Base-by-base conservation (phyloP, 1,284 basidiomycete species). In the Bjerkandera adusta region DNA sequence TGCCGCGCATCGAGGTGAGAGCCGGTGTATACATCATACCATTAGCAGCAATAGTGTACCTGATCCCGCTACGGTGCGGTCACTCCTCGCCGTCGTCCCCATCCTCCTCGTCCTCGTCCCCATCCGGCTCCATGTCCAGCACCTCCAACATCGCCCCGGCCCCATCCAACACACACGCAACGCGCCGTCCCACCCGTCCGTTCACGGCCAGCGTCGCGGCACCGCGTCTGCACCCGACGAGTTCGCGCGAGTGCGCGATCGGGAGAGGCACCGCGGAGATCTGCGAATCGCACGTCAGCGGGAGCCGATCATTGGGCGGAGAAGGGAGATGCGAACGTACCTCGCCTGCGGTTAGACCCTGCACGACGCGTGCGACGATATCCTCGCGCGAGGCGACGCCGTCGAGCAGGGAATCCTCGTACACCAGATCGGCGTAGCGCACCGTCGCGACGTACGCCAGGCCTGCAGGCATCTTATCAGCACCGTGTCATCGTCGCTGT, bases 81-180 rank as follows among this genome's bases (percentile, higher is more conserved):
- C 49, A 43, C 40, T 33, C 49, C 38, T 51, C 55, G 27, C 22
- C 50, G 36, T 35, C 51, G 20, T 49, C 54, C 44, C 47, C 54
- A 32, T 49, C 60, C 45, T 60, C 59, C 58, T 65, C 67, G 50
- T 63, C 66, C 56, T 71, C 81, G 59, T 71, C 73, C 56, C 76
- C 77, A 55, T 78, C 77, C 43, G 76, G 83, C 68, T 88, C 88
- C 68, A 91, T 72, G 71, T 91, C 88, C 57, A 90, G 68, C 43
- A 83, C 74, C 68, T 91, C 86, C 70, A 89, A 62, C 51, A 67
- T 68, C 53, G 68, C 71, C 52, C 85, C 85, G 42, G 70, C 69
- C 49, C 63, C 68, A 61, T 85, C 84, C 62, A 90, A 62, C 48
- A 89, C 76, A 62, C 86, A 88, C 13, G 79, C 85, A 43, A 89